phyloP scores from a whole-genome alignment of 768 basidiomycete genomes.

The Phlebiopsis gigantea region DNA sequence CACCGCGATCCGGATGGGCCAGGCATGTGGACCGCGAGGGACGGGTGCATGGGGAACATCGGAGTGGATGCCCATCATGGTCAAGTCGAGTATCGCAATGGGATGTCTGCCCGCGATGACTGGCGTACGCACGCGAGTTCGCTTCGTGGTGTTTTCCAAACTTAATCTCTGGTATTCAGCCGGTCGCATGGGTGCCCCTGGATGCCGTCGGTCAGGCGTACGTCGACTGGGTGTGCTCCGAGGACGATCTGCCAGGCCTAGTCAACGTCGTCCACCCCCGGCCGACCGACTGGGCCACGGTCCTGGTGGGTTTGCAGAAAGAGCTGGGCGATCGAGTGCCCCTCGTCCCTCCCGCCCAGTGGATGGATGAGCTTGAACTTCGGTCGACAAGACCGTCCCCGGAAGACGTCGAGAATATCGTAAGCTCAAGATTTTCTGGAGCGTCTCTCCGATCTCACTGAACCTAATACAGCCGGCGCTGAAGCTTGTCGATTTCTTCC shows the following conservation, averaged over 20 bases:
- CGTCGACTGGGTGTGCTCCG: slow-evolving; percentile 3
- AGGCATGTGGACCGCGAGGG: slow-evolving; percentile 17
- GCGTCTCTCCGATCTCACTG: neutral
- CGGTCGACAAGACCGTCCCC: neutral
- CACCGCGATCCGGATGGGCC: slow-evolving; percentile 24
- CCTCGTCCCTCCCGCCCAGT: neutral
- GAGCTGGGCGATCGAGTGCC: neutral
- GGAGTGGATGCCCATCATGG: slow-evolving; percentile 26
- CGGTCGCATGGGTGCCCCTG: slow-evolving; percentile 11
- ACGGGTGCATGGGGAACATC: slow-evolving; percentile 26
- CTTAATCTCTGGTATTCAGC: neutral
- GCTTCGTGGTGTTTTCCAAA: neutral
- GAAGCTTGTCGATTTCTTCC: slow-evolving; percentile 10
- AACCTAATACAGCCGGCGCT: slow-evolving; percentile 4
- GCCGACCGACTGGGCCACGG: neutral
- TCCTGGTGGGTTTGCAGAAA: neutral
- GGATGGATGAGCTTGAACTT: slow-evolving; percentile 6
- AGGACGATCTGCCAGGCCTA: neutral
- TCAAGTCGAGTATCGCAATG: slow-evolving; percentile 13
- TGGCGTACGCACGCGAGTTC: neutral
- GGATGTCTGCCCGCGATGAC: slow-evolving; percentile 5
- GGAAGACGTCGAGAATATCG: slow-evolving; percentile 3
- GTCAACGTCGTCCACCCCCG: slow-evolving; percentile 10
- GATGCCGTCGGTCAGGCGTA: slow-evolving; percentile 4
- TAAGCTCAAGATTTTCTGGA: neutral